A percentile compares a stretch with the other conserved stretches of the same genome.
phyloP scores from a whole-genome alignment of 805 yeast species.

The Myxozyma neotropica region DNA sequence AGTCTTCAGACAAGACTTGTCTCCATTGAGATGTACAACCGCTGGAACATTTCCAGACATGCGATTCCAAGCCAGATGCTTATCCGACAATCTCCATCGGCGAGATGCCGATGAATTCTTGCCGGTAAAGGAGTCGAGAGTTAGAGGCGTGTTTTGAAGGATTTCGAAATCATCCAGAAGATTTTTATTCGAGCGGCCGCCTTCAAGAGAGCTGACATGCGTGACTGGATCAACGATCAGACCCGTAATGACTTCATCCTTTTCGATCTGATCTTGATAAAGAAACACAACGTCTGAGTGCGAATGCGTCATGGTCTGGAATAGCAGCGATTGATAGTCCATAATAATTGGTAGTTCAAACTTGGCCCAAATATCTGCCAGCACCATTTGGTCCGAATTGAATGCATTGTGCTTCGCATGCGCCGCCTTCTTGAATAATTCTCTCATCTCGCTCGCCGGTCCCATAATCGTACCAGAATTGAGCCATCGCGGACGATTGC shows the following conservation, averaged over 20 bases:
- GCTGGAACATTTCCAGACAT: slow-evolving; percentile 14
- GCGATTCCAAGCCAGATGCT: slow-evolving; percentile 23
- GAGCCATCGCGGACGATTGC: slow-evolving; percentile 26
- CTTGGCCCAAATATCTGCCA: slow-evolving; percentile 20
- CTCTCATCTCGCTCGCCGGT: slow-evolving; percentile 9
- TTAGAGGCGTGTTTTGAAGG: background rate
- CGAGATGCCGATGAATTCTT: no score
- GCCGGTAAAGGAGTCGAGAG: background rate
- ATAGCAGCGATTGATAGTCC: slow-evolving; percentile 20
- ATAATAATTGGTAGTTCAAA: slow-evolving; percentile 15
- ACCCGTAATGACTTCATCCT: background rate
- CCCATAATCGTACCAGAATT: slow-evolving; percentile 26
- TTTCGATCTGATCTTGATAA: slow-evolving; percentile 17
- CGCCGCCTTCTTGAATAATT: slow-evolving; percentile 7
- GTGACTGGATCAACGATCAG: slow-evolving; percentile 5
- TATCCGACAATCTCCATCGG: background rate
- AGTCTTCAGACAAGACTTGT: slow-evolving; percentile 12
- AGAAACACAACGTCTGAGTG: slow-evolving; percentile 20
- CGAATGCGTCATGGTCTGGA: slow-evolving; percentile 22
- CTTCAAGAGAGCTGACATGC: background rate
- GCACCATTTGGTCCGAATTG: slow-evolving; percentile 15
- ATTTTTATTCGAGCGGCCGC: background rate
- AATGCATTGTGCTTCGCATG: background rate
- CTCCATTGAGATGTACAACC: slow-evolving; percentile 25
- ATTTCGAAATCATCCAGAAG: background rate